Percentiles rank a stretch among this genome's conserved stretches.
Conservation (phyloP, 495 filamentous ascomycete genomes). For the Pyrenula massariospora region DNA sequence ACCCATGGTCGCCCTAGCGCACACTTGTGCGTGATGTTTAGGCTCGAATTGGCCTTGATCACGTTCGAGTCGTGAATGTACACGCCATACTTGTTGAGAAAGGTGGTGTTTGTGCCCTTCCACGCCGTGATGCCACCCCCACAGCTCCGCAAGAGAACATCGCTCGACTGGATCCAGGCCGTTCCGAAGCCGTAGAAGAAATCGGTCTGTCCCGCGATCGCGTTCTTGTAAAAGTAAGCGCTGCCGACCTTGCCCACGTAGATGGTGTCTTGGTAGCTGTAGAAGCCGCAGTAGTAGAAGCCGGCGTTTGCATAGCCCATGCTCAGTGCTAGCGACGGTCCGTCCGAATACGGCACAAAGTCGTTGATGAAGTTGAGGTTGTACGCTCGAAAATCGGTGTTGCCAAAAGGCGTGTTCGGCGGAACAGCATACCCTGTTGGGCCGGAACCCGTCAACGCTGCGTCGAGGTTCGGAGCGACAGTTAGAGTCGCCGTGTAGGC, state of each 20-base stretch:
- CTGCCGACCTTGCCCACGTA: slow-evolving; percentile 51
- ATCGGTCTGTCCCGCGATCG: slow-evolving; percentile 50
- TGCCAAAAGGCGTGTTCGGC: slow-evolving; percentile 43
- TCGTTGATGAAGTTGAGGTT: slow-evolving; percentile 49
- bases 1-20: slow-evolving; percentile 44
- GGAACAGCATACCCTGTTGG: slow-evolving; percentile 44
- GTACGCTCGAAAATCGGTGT: slow-evolving; percentile 43
- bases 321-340: slow-evolving; percentile 42
- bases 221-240: slow-evolving; percentile 41
- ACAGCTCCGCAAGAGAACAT: slow-evolving; percentile 37
- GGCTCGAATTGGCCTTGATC: slow-evolving; percentile 35
- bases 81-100: slow-evolving; percentile 48
- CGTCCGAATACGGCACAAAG: slow-evolving; percentile 36
- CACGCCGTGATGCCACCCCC: slow-evolving; percentile 55
- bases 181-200: slow-evolving; percentile 46
- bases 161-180: slow-evolving; percentile 30
- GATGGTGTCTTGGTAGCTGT: slow-evolving; percentile 50
- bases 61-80: slow-evolving; percentile 42
- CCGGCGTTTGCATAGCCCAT: slow-evolving; percentile 45
- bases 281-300: slow-evolving; percentile 47
- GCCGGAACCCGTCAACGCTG: slow-evolving; percentile 42
- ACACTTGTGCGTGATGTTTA: slow-evolving; percentile 37
- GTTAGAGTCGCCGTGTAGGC: slow-evolving; percentile 42
- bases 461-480: slow-evolving; percentile 44
- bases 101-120: slow-evolving; percentile 55